Base-by-base conservation (phyloP, 768 basidiomycete genomes). In the Russula griseocarnosa region DNA sequence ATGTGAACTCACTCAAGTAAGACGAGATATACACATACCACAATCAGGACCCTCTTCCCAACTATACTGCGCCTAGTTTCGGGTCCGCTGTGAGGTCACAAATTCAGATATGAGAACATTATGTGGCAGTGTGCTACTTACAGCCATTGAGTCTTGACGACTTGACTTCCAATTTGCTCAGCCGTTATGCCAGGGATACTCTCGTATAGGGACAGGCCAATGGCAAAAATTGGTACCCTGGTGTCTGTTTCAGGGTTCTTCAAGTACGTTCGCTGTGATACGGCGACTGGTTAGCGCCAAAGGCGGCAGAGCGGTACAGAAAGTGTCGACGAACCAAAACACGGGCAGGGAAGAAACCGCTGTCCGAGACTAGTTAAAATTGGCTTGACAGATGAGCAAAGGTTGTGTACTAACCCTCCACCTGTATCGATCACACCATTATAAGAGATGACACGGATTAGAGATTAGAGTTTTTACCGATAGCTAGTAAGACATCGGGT, bases 91-190 rank as follows among this genome's bases (percentile, higher is more conserved):
- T 36, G 10, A 11, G 49, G 18, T 30, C 30, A 26, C 42, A 20
- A 38, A 64, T 54, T 50, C 38, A 34, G 46, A 55, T 22, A 46
- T 67, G 51, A 55, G 26, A 10, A 49, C 26, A 46, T 51, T 40
- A 44, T 56, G 50, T 28, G 14, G 26, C 3, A 52, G 56, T 7
- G 55, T 34, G 40, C 47, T 18, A 55, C 60, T 22, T 14, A 78
- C 90, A 98, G 79, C 97, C 97, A 99, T 75, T 99, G 97, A 18
- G 95, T 99, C 60, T 95, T 83, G 69, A 97, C 79, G 67, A 99
- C 92, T 73, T 97, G 87, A 63, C 78, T 82, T 55, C 91, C 91
- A 56, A 94, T 81, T 73, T 87, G 83, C 69, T 93, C 85, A 32
- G 75, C 84, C 1, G 85, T 85, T 4, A 84, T 82, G 20, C 87